Conservation (phyloP, 345 rosid species). For the Populus simonii region DNA sequence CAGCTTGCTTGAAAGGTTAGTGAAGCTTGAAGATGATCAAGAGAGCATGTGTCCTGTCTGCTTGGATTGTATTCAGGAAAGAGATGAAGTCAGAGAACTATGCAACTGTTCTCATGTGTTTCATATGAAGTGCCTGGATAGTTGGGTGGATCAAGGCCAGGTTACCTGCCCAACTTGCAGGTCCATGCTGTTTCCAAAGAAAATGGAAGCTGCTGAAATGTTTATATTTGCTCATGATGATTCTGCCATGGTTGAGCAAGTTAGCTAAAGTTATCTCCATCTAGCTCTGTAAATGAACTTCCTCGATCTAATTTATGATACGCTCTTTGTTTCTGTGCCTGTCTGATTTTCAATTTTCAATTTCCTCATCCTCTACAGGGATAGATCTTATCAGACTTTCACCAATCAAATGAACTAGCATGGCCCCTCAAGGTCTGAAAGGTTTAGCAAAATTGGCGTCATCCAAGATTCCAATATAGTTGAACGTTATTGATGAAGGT, state of each 20-base stretch:
- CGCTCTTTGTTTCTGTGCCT: not conserved
- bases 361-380: not conserved
- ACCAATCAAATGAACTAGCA: not conserved
- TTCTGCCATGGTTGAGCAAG: not conserved
- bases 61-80: conserved; percentile 29
- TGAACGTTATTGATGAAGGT: no score
- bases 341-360: not conserved
- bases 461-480: no score
- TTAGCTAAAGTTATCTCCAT: not conserved
- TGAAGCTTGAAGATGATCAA: not conserved
- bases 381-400: no score
- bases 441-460: no score
- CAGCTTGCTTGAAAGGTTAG: conserved; percentile 13
- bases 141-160: conserved; percentile 40
- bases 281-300: not conserved
- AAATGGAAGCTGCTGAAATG: not conserved
- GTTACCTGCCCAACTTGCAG: conserved; percentile 55
- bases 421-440: no score
- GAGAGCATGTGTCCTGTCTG: conserved; percentile 37
- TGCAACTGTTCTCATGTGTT: conserved; percentile 44
- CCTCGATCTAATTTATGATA: not conserved
- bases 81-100: conserved; percentile 37
- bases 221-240: not conserved
- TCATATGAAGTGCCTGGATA: conserved; percentile 43
- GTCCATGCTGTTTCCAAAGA: conserved; percentile 31